These are phyloP conservation scores for Middelhovenomyces tepae DNA, from an alignment of 805 yeast species.

Conservation along the genomic window DNA sequence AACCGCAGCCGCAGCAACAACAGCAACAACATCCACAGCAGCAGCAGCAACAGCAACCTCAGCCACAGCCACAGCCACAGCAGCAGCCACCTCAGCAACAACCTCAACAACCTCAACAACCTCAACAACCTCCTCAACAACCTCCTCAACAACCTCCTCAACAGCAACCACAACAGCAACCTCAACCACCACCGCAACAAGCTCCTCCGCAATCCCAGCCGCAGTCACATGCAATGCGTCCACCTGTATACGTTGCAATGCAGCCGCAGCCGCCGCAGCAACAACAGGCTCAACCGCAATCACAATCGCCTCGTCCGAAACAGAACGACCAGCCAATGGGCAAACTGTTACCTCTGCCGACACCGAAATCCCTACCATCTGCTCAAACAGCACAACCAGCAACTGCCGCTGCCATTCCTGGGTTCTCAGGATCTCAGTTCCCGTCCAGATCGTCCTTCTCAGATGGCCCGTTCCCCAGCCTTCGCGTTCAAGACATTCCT, in stretches of 20 bases:
- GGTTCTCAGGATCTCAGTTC: background rate
- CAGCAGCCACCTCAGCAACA: slow-evolving; percentile 8
- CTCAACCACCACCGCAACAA: slow-evolving; percentile 7
- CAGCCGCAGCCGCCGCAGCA: slow-evolving; percentile 5
- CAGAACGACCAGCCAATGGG: slow-evolving; percentile 1
- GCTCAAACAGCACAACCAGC: slow-evolving; percentile 6
- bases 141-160: slow-evolving; percentile 5
- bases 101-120: slow-evolving; percentile 7
- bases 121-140: slow-evolving; percentile 5
- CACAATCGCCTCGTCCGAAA: slow-evolving; percentile 3
- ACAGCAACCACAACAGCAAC: slow-evolving; percentile 7
- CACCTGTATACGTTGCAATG: slow-evolving; percentile 2
- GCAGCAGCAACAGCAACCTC: slow-evolving; percentile 9
- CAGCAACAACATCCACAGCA: slow-evolving; percentile 12
- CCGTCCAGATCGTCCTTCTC: background rate
- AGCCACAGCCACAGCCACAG: slow-evolving; percentile 6
- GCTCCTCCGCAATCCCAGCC: slow-evolving; percentile 5
- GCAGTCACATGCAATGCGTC: slow-evolving; percentile 3
- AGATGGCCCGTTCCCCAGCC: slow-evolving; percentile 1
- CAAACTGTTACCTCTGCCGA: background rate
- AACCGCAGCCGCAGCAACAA: slow-evolving; percentile 8
- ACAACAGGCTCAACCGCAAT: slow-evolving; percentile 4
- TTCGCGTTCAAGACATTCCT: slow-evolving; percentile 19
- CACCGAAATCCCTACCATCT: slow-evolving; percentile 3
- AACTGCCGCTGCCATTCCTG: slow-evolving; percentile 1